phyloP scores from a whole-genome alignment of 805 yeast species.

The Kurtzmaniella fragi region DNA sequence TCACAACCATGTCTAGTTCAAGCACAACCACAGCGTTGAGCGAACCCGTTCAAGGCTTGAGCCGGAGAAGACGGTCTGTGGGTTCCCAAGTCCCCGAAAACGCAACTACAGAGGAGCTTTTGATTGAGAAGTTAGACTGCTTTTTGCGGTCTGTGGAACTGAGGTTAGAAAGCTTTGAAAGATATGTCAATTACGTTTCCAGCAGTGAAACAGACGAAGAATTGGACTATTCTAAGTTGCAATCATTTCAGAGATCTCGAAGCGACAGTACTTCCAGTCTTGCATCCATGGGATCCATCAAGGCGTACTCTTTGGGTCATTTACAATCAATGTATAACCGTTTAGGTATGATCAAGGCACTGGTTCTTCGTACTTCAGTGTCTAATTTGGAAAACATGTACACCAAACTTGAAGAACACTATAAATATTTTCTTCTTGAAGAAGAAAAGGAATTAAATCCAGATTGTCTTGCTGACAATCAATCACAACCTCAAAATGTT shows the following conservation, averaged over 20 bases:
- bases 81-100: neutral
- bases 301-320: conserved; percentile 26
- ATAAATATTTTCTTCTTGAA: conserved; percentile 26
- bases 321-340: conserved; percentile 32
- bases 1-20: no score
- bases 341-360: conserved; percentile 28
- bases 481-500: neutral
- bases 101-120: conserved; percentile 30
- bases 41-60: no score
- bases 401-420: conserved; percentile 37
- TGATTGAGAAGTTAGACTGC: conserved; percentile 36
- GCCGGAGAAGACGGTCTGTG: no score
- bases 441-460: neutral
- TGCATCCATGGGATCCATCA: conserved; percentile 25
- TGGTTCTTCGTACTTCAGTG: conserved; percentile 31
- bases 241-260: neutral
- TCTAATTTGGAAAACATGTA: conserved; percentile 36
- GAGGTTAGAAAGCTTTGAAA: conserved; percentile 34
- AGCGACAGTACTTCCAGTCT: conserved; percentile 9
- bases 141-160: conserved; percentile 40
- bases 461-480: conserved; percentile 8
- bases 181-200: conserved; percentile 27
- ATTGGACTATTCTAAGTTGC: conserved; percentile 1
- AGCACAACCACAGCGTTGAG: no score
- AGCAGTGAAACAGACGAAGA: conserved; percentile 6